Evolutionary conservation across 2,329 filamentous ascomycete species (phyloP).

Genomic region (Aureobasidium sp.): DNA sequence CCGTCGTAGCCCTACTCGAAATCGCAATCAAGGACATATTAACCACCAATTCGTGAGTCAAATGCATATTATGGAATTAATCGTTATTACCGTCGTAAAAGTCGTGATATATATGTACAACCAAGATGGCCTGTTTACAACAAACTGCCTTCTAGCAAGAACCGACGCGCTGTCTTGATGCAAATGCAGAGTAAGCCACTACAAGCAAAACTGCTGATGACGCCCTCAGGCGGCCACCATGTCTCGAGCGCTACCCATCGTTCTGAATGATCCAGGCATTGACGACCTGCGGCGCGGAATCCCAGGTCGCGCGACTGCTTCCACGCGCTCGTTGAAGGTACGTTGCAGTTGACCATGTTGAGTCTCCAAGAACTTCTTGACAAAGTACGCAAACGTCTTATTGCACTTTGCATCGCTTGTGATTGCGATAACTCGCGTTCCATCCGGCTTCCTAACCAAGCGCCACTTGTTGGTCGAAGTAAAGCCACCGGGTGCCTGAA

Average conservation of each 20-base stretch:
- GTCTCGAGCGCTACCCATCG: background rate
- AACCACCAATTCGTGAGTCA: background rate
- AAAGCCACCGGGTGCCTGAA: conserved; percentile 30
- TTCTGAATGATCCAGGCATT: conserved; percentile 3
- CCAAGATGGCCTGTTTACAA: background rate
- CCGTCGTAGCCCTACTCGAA: background rate
- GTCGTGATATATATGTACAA: background rate
- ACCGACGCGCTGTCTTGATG: background rate
- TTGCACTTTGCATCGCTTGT: conserved; percentile 28
- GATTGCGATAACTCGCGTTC: conserved; percentile 19
- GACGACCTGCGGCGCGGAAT: background rate
- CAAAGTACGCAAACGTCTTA: conserved; percentile 27
- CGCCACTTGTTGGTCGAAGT: conserved; percentile 29
- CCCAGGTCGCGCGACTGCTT: conserved; percentile 1
- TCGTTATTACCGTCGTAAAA: background rate
- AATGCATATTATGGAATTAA: background rate
- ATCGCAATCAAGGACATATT: background rate
- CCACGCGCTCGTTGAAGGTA: conserved; percentile 26
- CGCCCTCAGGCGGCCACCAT: background rate
- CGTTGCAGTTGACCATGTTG: conserved; percentile 26
- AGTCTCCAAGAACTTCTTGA: conserved; percentile 29
- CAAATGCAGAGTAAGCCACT: background rate
- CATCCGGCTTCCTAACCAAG: conserved; percentile 22
- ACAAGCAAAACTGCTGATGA: too few relatives aligned
- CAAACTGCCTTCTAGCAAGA: background rate